These are phyloP conservation scores for Anacardium occidentale DNA, from an alignment of 345 rosid species.

Conservation along the genomic window DNA sequence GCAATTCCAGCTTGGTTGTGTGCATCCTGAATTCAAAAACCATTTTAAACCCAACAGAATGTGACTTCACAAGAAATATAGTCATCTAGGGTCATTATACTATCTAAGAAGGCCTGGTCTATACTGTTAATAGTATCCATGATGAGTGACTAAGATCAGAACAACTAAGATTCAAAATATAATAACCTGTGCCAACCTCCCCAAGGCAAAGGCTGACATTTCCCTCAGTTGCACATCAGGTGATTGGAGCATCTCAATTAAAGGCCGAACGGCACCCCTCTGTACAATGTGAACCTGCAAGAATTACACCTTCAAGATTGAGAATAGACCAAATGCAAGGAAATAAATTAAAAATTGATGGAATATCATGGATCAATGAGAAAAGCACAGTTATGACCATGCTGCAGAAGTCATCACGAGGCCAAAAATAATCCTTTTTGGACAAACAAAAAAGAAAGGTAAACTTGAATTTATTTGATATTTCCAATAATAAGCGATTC, in stretches of 20 bases:
- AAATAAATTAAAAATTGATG: not conserved
- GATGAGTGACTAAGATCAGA: not conserved
- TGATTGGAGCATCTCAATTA: constrained; percentile 94
- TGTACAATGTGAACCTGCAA: constrained; percentile 96
- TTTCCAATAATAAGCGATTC: not conserved
- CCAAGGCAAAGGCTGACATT: constrained; percentile 99
- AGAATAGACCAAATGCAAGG: constrained; percentile 9
- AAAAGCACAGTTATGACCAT: constrained; percentile 7
- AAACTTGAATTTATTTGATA: not conserved
- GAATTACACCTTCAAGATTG: constrained; percentile 16
- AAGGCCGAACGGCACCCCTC: constrained; percentile 93
- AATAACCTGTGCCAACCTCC: constrained; percentile 97
- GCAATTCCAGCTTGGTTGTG: constrained; percentile 99
- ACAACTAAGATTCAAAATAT: constrained; percentile 11
- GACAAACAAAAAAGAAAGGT: not conserved
- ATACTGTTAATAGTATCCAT: not conserved
- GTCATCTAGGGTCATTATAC: not conserved
- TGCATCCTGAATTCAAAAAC: constrained; percentile 57
- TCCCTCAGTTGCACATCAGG: constrained; percentile 87
- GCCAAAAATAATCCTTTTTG: not conserved
- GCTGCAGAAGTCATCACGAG: not conserved
- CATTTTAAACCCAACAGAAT: constrained; percentile 2
- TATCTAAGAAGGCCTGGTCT: not conserved
- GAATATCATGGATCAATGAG: constrained; percentile 10
- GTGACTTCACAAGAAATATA: not conserved